Evolutionary conservation across 805 yeast species (phyloP), one percentile per base, ranked within the genome.

Genomic region (Zygosaccharomyces gambellarensis): DNA sequence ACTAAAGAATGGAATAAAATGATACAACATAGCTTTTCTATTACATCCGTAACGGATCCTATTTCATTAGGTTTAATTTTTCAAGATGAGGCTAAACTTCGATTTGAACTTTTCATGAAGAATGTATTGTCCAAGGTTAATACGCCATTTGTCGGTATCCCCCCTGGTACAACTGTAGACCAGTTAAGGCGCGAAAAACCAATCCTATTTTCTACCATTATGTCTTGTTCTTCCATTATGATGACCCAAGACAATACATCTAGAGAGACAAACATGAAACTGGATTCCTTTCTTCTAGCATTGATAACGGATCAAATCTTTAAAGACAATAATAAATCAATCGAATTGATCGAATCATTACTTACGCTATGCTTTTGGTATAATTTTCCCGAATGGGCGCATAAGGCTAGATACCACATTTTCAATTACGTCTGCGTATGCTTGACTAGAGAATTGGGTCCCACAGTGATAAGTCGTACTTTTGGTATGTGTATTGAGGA

Each of bases 351-450:
- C 36, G 82, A 83, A 62, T 70, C 83, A 17, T 69, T 86, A 44
- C 61, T 85, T 17, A 59, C 87, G 5, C 70, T 85, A 46, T 77
- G 85, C 23, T 65, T 83, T 27, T 90, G 96, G 96, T 89, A 88
- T 62, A 87, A 85, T 55, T 79, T 87, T 3, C 87, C 96, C 0
- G 96, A 88, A 65, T 71, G 87, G 57, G 86, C 87, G 55, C 86
- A 82, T 54, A 86, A 85, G 57, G 79, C 95, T 49, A 78, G 95
- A 43, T 82, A 83, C 55, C 94, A 87, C 62, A 71, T 88, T 46
- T 75, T 87, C 54, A 79, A 81, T 47, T 71, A 79, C 11, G 70
- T 87, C 21, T 81, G 90, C 46, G 79, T 83, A 11, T 73, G 85
- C 3, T 72, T 90, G 66, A 76, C 86, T 1, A 84, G 81, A 57